Percentiles rank a stretch among this genome's conserved stretches.
Evolutionary conservation across 2,329 filamentous ascomycete genomes (phyloP).

Genomic region (Albophoma yamanashiensis): DNA sequence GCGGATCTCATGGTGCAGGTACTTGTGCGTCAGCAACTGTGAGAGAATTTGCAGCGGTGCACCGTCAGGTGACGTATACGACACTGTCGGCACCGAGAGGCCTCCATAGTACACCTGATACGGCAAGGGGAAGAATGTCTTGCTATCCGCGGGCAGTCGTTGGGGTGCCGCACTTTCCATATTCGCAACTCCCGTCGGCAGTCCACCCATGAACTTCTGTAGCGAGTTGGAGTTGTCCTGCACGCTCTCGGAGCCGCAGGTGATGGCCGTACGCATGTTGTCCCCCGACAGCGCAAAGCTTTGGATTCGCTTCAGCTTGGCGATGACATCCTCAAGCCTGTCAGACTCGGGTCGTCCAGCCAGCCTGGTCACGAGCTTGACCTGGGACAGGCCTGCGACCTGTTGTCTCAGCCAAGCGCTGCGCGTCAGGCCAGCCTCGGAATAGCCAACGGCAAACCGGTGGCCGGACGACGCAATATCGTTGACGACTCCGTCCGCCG

Average conservation of each 20-base stretch:
- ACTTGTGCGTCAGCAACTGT: conserved; percentile 89
- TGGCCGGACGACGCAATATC: conserved; percentile 87
- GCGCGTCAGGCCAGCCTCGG: conserved; percentile 67
- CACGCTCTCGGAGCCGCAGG: conserved; percentile 69
- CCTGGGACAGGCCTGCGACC: conserved; percentile 80
- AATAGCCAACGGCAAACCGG: conserved; percentile 72
- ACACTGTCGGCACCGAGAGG: conserved; percentile 69
- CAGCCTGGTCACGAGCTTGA: conserved; percentile 72
- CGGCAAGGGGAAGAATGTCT: conserved; percentile 85
- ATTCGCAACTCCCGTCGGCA: conserved; percentile 26
- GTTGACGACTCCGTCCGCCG: conserved; percentile 83
- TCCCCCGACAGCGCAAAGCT: conserved; percentile 60
- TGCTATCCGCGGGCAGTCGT: conserved; percentile 41
- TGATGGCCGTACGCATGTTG: conserved; percentile 69
- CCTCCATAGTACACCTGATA: conserved; percentile 97
- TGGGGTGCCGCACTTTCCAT: conserved; percentile 16
- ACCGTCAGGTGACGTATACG: conserved; percentile 65
- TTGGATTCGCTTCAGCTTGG: conserved; percentile 80
- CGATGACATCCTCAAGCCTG: conserved; percentile 62
- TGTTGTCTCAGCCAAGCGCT: conserved; percentile 69
- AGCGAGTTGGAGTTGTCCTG: conserved; percentile 60
- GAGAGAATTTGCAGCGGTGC: conserved; percentile 81
- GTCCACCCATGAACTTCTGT: conserved; percentile 51
- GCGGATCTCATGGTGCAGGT: conserved; percentile 92
- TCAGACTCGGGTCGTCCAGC: conserved; percentile 62